Percentiles rank a stretch among this genome's conserved stretches.
Conservation (phyloP, 345 rosid species). For the Syzygium aqueum region DNA sequence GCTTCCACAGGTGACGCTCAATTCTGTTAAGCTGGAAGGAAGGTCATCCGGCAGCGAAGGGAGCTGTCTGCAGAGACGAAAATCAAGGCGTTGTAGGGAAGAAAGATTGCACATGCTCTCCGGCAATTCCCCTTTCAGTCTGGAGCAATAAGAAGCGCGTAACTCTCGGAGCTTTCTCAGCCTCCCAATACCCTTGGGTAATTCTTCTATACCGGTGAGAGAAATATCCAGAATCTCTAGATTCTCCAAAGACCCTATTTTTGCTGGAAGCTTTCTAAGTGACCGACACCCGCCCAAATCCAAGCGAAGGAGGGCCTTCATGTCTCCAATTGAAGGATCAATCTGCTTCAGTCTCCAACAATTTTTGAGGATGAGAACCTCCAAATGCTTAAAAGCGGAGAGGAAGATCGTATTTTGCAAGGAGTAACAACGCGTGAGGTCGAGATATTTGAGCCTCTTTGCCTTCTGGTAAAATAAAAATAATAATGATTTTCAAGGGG, state of each 20-base stretch:
- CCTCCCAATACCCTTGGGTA: background rate
- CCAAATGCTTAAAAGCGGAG: background rate
- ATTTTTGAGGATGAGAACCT: background rate
- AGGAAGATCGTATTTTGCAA: background rate
- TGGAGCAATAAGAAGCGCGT: fast-evolving
- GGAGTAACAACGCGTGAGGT: background rate
- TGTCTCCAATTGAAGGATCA: background rate
- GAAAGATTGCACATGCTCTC: background rate
- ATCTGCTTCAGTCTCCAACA: too few species aligned
- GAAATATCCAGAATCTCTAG: background rate
- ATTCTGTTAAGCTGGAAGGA: background rate
- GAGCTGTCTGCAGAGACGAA: fast-evolving
- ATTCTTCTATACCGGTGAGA: background rate
- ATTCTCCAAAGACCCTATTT: background rate
- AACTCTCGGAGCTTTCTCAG: background rate
- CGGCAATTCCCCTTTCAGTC: background rate
- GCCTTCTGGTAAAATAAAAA: background rate
- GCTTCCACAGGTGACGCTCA: background rate
- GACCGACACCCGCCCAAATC: fast-evolving
- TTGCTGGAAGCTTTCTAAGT: background rate
- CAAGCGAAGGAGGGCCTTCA: background rate
- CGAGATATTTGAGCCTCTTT: background rate
- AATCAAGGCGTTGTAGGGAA: background rate
- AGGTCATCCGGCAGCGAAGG: background rate
- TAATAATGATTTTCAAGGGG: background rate